Conservation (phyloP, 305 asterid species). For the Withania somnifera region DNA sequence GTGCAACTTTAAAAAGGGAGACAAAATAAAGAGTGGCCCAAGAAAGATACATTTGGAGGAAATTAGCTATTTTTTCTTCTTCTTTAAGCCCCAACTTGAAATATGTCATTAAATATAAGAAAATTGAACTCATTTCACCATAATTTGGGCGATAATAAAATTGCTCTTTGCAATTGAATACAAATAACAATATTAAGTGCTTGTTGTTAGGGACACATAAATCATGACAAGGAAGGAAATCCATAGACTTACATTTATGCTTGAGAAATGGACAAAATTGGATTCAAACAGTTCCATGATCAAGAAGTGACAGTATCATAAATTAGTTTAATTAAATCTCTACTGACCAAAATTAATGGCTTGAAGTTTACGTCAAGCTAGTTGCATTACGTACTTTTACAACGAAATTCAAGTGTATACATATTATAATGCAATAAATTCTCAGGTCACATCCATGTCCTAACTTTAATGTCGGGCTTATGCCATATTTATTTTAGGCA, state of each 20-base stretch:
- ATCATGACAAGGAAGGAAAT: background rate
- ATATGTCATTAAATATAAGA: background rate
- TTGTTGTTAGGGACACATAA: background rate
- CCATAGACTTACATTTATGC: background rate
- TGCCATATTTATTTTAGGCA: background rate
- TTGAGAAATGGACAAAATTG: background rate
- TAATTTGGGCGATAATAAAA: background rate
- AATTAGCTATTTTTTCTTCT: background rate
- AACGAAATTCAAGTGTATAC: background rate
- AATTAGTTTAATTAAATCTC: background rate
- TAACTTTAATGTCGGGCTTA: background rate
- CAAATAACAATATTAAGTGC: background rate
- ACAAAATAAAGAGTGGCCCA: background rate
- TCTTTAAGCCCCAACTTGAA: background rate
- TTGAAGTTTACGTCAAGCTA: background rate
- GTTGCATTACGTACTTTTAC: background rate
- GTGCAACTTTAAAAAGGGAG: background rate
- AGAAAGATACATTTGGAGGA: background rate
- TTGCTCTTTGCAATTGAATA: background rate
- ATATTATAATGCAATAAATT: background rate
- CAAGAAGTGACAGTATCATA: background rate
- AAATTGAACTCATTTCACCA: accelerated
- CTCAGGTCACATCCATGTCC: background rate
- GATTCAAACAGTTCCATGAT: background rate
- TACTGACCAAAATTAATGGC: background rate